These are phyloP conservation scores for Agrostemma githago DNA, from an alignment of 148 eudicot genomes.

Conservation along the genomic window DNA sequence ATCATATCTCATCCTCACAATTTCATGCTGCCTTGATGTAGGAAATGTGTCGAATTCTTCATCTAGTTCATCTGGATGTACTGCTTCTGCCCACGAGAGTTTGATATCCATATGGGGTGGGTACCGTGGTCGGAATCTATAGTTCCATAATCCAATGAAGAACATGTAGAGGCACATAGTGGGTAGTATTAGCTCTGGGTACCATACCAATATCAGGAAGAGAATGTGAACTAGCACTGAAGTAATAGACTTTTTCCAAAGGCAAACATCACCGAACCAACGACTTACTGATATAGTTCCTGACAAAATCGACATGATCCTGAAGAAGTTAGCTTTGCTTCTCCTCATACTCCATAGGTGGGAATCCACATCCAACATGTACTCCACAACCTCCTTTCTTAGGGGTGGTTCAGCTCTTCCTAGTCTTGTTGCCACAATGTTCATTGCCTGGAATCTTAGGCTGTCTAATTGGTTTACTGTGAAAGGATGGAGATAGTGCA, in stretches of 20 bases:
- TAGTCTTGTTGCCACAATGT: constrained; percentile 47
- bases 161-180: constrained; percentile 58
- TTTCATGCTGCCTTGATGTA: constrained; percentile 42
- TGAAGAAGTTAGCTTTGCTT: constrained; percentile 66
- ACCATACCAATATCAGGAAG: constrained; percentile 48
- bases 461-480: constrained; percentile 54
- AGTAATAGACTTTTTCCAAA: constrained; percentile 54
- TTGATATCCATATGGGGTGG: constrained; percentile 61
- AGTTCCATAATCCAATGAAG: constrained; percentile 54
- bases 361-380: constrained; percentile 63
- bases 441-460: constrained; percentile 56
- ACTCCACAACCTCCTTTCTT: constrained; percentile 57
- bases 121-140: constrained; percentile 41
- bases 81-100: constrained; percentile 62
- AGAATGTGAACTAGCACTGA: constrained; percentile 52
- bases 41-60: constrained; percentile 57
- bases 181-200: constrained; percentile 52
- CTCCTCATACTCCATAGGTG: constrained; percentile 72
- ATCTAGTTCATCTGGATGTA: constrained; percentile 43
- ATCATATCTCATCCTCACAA: constrained; percentile 50
- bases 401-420: constrained; percentile 62
- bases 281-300: constrained; percentile 44
- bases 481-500: constrained; percentile 62
- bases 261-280: constrained; percentile 50
- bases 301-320: constrained; percentile 44